Evolutionary conservation across 148 eudicot species (phyloP).

Genomic region (Persicaria maculosa): DNA sequence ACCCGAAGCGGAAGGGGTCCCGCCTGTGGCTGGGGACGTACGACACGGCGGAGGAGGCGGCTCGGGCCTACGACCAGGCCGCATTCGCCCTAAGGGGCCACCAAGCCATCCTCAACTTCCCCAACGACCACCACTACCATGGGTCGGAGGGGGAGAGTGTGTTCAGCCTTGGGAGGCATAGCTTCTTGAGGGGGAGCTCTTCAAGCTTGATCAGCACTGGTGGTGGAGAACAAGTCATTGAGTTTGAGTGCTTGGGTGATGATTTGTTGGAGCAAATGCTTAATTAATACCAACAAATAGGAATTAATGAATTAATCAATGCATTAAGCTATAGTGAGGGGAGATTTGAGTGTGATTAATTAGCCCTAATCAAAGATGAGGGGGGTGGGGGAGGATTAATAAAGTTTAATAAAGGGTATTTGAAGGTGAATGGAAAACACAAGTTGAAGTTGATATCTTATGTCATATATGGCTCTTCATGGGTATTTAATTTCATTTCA

Average conservation of each 20-base stretch:
- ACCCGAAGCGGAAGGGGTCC: slow-evolving; percentile 33
- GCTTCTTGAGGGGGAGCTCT: neutral
- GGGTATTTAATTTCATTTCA: no score
- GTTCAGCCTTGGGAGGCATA: slow-evolving; percentile 12
- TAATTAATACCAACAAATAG: slow-evolving; percentile 25
- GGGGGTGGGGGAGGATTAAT: no score
- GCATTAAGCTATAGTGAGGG: no score
- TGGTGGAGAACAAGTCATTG: slow-evolving; percentile 25
- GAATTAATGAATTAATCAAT: neutral
- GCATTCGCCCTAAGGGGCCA: slow-evolving; percentile 32
- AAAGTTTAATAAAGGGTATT: no score
- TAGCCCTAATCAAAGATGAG: no score
- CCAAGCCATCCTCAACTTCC: slow-evolving; percentile 39
- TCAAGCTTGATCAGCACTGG: neutral
- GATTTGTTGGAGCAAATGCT: slow-evolving; percentile 41
- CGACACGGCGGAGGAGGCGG: slow-evolving; percentile 36
- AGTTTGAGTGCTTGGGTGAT: slow-evolving; percentile 46
- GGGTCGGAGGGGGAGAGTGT: neutral
- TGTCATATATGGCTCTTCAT: no score
- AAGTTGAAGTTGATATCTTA: no score
- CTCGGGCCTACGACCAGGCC: slow-evolving; percentile 40
- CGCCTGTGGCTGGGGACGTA: slow-evolving; percentile 46
- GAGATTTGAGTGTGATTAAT: no score
- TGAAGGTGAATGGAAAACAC: no score
- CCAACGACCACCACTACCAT: slow-evolving; percentile 33